phyloP scores from a whole-genome alignment of 2,329 filamentous ascomycete genomes.

The Zasmidium cellare region DNA sequence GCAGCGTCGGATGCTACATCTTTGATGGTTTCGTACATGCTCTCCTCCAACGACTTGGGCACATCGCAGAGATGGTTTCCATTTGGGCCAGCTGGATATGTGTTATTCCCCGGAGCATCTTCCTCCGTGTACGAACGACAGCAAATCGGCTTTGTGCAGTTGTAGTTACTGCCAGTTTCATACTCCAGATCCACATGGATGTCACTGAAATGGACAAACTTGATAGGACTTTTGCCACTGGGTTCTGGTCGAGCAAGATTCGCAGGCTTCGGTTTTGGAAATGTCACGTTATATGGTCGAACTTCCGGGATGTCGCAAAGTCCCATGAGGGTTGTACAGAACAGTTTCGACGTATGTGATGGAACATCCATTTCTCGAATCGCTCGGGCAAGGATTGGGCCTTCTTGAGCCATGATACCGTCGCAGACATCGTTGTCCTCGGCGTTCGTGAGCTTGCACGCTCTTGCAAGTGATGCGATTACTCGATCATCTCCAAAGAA shows the following conservation, averaged over 20 bases:
- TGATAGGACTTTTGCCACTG: slow-evolving; percentile 50
- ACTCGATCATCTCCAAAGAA: slow-evolving; percentile 46
- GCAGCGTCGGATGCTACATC: slow-evolving; percentile 44
- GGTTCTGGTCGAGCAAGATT: slow-evolving; percentile 40
- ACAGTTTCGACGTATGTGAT: slow-evolving; percentile 52
- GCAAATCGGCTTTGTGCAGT: slow-evolving; percentile 61
- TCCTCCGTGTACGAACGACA: slow-evolving; percentile 54
- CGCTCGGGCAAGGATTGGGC: slow-evolving; percentile 53
- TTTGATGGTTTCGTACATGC: slow-evolving; percentile 49
- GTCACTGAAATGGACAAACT: slow-evolving; percentile 61
- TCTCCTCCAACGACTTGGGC: slow-evolving; percentile 53
- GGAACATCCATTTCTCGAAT: slow-evolving; percentile 50
- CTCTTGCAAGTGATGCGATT: slow-evolving; percentile 37
- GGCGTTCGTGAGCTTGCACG: slow-evolving; percentile 38
- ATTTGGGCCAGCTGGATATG: slow-evolving; percentile 52
- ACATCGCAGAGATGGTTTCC: slow-evolving; percentile 57
- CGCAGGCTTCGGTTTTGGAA: slow-evolving; percentile 43
- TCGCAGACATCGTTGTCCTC: slow-evolving; percentile 59
- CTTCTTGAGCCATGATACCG: slow-evolving; percentile 54
- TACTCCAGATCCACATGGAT: slow-evolving; percentile 61
- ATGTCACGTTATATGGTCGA: slow-evolving; percentile 43
- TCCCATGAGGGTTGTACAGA: slow-evolving; percentile 57
- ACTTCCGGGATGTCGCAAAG: slow-evolving; percentile 54
- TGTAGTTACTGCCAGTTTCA: slow-evolving; percentile 52
- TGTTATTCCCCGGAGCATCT: slow-evolving; percentile 51